Evolutionary conservation across 129 eudicot genomes (phyloP), one percentile per base, ranked within the genome.

Genomic region (Chrysanthemum seticuspe): DNA sequence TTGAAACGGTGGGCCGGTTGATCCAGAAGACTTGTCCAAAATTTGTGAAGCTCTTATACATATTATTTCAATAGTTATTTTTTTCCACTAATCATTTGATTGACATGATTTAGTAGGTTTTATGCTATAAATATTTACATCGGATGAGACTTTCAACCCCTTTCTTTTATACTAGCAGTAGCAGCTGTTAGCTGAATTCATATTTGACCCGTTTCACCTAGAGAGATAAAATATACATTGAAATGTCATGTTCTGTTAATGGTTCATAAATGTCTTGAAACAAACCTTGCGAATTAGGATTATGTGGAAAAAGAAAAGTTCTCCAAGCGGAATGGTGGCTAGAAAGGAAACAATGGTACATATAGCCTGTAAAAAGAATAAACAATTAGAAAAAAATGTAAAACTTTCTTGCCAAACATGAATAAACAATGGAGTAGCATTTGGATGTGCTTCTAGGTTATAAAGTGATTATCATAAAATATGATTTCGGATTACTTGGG

Each of bases 271-370:
- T 2, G 23, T 4, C 49, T 44, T 40, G 47, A 62, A 67, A 45
- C 78, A 14, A 29, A 93, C 98, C 98, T 94, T 94, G 57, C 89
- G 86, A 14, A 94, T 94, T 59, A 94, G 87, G 64, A 94, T 85
- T 19, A 94, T 83, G 82, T 94, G 98, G 91, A 94, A 94, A 80
- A 90, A 90, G 86, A 94, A 90, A 65, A 94, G 83, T 67, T 94
- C 94, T 44, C 91, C 98, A 13, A 94, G 75, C 14, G 98, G 98
- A 65, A 94, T 86, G 3, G 83, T 86, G 61, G 97, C 98, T 49
- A 90, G 83, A 63, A 94, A 74, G 6, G 98, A 85, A 58, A 94
- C 86, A 69, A 73, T 70, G 31, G 97, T 94, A 63, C 98, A 87
- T 60, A 94, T 13, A 67, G 96, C 97, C 98, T 94, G 88, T 77